These are phyloP conservation scores for Candida pseudoviswanathii DNA, from an alignment of 1,139 yeast species.

Conservation along the genomic window DNA sequence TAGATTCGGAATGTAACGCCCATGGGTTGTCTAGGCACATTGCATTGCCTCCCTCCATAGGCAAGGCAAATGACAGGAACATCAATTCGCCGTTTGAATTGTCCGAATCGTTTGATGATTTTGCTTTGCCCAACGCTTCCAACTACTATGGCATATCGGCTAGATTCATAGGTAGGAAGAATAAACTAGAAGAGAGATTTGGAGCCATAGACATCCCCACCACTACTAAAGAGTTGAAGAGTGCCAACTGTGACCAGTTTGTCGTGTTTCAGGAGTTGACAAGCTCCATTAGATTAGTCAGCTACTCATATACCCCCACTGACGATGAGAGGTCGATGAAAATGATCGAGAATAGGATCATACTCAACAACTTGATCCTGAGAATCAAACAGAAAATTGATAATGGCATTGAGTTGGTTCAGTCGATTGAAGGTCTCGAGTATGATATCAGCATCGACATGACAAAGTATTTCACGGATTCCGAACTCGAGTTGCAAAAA, in stretches of 20 bases:
- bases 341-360: constrained; percentile 21
- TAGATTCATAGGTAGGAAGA: constrained; percentile 43
- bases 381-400: constrained; percentile 32
- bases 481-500: constrained; percentile 23
- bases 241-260: constrained; percentile 43
- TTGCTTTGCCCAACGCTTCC: constrained; percentile 29
- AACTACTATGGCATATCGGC: constrained; percentile 41
- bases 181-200: constrained; percentile 17
- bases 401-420: constrained; percentile 23
- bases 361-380: constrained; percentile 29
- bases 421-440: constrained; percentile 20
- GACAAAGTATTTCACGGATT: constrained; percentile 17
- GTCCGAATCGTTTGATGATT: constrained; percentile 21
- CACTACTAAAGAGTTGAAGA: constrained; percentile 28
- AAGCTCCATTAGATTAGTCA: constrained; percentile 32
- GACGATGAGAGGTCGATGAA: constrained; percentile 19
- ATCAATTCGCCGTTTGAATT: constrained; percentile 8
- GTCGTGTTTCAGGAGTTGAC: constrained; percentile 38
- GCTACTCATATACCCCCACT: constrained; percentile 18
- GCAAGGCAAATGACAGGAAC: constrained; percentile 23
- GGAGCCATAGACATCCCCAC: constrained; percentile 16
- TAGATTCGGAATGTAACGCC: constrained; percentile 41
- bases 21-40: constrained; percentile 38
- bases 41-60: constrained; percentile 42
- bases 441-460: constrained; percentile 17